These are phyloP conservation scores for Clitopilus passeckerianus DNA, from an alignment of 768 basidiomycete species.

Conservation along the genomic window DNA sequence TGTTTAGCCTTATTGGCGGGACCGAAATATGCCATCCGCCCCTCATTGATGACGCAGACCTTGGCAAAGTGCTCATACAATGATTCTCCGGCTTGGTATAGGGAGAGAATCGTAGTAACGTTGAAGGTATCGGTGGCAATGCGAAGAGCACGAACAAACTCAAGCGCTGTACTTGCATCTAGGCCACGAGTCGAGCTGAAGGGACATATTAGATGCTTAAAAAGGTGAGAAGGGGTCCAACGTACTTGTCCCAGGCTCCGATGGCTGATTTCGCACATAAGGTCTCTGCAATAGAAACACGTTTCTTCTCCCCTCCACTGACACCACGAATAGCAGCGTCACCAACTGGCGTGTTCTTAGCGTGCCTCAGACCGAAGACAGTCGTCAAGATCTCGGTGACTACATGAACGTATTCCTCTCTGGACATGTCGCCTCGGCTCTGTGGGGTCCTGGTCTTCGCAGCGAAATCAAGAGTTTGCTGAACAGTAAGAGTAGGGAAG, in stretches of 20 bases:
- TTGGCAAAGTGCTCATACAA: constrained; percentile 71
- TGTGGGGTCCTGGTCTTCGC: constrained; percentile 64
- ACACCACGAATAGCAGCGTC: constrained; percentile 59
- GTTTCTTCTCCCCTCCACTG: constrained; percentile 50
- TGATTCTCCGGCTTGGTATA: constrained; percentile 80
- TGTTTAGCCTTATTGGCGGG: constrained; percentile 56
- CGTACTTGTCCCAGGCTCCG: constrained; percentile 28
- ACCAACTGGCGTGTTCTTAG: constrained; percentile 59
- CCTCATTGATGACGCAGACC: constrained; percentile 74
- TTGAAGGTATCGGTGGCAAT: constrained; percentile 53
- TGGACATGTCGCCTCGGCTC: constrained; percentile 36
- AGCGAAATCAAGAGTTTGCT: constrained; percentile 68
- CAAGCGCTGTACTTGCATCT: constrained; percentile 67
- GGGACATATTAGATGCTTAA: neutral
- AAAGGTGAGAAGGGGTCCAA: neutral
- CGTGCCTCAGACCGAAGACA: constrained; percentile 75
- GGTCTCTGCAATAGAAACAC: constrained; percentile 62
- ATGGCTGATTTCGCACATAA: constrained; percentile 54
- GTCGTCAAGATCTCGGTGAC: constrained; percentile 55
- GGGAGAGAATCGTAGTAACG: constrained; percentile 67
- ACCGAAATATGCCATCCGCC: constrained; percentile 73
- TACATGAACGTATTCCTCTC: constrained; percentile 34
- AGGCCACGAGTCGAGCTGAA: constrained; percentile 60
- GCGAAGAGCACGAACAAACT: constrained; percentile 65
- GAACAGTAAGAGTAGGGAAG: constrained; percentile 78